Base-by-base conservation (phyloP, 805 yeast genomes). In the Myxozyma nipponensis region DNA sequence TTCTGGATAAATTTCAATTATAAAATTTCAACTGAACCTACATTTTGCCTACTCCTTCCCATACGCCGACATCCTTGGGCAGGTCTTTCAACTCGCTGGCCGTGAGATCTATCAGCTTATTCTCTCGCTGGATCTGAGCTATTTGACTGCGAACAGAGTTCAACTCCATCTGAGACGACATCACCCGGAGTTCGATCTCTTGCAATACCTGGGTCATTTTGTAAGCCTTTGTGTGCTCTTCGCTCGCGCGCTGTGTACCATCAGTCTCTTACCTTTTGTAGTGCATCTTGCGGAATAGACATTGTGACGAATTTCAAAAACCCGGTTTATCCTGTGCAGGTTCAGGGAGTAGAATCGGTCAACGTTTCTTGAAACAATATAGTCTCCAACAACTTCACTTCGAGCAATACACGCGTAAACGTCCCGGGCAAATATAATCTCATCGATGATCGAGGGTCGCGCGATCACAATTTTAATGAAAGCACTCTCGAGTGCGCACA, bases 31-130 rank as follows among this genome's bases (percentile, higher is more conserved):
- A n/a, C 38, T 13, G 19, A 37, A 13, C 52, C 9, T 28, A 54
- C 58, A 54, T 54, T 28, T 54, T 54, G 15, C 58, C 58, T 24
- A 54, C 57, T 9, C 58, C 58, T 44, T 54, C 58, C 58, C 58
- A 54, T 19, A 54, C 53, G 7, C 57, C 56, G n/a, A 54, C 57
- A 9, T 49, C 25, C 15, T 30, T 34, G 40, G 58, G 57, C 10
- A 54, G 30, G 7, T 54, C 58, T 10, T 26, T 25, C 18, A 54
- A 30, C 36, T 54, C 57, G 19, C 50, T 52, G 25, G 48, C 23
- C 2, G 58, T 52, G 15, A 54, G 50, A 34, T 54, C 58, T 10
- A 42, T 35, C 18, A 54, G 30, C 26, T 46, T 42, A 25, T 42
- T 47, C 21, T 54, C 58, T 6, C 58, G 34, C 42, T 51, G 52